Base-by-base conservation (phyloP, 805 yeast species). In the Grigorovia yakushimaensis region DNA sequence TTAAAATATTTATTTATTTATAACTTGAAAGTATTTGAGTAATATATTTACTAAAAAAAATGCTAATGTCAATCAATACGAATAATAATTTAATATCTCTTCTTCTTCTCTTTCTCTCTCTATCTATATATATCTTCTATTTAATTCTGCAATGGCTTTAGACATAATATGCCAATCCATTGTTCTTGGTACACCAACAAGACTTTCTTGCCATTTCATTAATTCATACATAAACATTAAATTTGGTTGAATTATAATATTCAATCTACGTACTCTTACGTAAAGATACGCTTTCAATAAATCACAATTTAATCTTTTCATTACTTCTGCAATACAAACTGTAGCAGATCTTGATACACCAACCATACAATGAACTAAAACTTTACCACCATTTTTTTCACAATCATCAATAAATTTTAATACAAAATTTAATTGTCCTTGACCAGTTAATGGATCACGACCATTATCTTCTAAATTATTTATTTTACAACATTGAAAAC, bases 291-390 rank as follows among this genome's bases (percentile, higher is more conserved):
- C 96, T 30, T 81, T 71, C 2, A 93, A 81, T 24, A 91, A 67
- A 40, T 79, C 77, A 46, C 87, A 68, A 15, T 76, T 67, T 21
- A 84, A 66, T 39, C 95, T 67, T 54, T 78, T 77, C 96, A 91
- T 89, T 37, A 87, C 91, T 60, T 88, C 97, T 1, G 96, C 96
- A 54, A 91, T 91, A 55, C 94, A 91, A 10, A 91, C 94, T 0
- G 97, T 87, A 0, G 97, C 98, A 2, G 95, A 86, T 47, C 98
- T 71, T 0, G 96, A 86, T 3, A 91, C 98, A 0, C 98, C 98
- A 43, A 88, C 97, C 59, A 95, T 84, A 58, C 98, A 91, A 63
- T 91, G 98, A 10, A 91, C 89, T 50, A 91, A 70, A 2, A 82
- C 78, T 42, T 75, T 76, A 20, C 77, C 78, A 36, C 66, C 67